Conservation (phyloP, 164 flowering plant genomes). For the Kalanchoe fedtschenkoi region DNA sequence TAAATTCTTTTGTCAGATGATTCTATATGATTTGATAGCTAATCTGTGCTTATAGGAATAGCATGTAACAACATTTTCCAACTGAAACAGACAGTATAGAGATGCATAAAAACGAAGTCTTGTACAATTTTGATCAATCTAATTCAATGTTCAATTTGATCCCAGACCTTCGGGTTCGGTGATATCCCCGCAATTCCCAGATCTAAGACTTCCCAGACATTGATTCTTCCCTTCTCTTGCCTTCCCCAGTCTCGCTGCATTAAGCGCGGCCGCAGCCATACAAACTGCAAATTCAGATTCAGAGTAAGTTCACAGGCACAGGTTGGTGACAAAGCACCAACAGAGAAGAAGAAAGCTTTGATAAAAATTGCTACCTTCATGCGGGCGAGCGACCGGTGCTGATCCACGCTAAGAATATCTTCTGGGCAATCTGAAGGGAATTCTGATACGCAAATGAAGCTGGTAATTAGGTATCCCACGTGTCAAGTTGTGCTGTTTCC, state of each 20-base stretch:
- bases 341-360: not conserved
- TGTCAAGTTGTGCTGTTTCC: conserved; percentile 17
- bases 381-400: not conserved
- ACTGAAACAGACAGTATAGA: not conserved
- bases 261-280: not conserved
- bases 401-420: not conserved
- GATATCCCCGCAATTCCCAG: not conserved
- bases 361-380: not conserved
- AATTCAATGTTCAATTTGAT: not conserved
- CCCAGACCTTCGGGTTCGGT: not conserved
- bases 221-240: not conserved
- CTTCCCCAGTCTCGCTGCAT: not conserved
- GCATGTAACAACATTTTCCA: not conserved
- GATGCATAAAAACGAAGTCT: not conserved
- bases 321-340: not conserved
- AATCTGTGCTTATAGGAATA: not conserved
- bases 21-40: not conserved
- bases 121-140: not conserved
- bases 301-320: not conserved
- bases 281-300: not conserved
- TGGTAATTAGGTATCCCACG: no score
- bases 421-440: not conserved
- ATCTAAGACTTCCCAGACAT: not conserved
- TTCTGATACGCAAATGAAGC: not conserved
- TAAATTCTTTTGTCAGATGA: no score